Base-by-base conservation (phyloP, 148 eudicot genomes). In the Pharnaceum exiguum region DNA sequence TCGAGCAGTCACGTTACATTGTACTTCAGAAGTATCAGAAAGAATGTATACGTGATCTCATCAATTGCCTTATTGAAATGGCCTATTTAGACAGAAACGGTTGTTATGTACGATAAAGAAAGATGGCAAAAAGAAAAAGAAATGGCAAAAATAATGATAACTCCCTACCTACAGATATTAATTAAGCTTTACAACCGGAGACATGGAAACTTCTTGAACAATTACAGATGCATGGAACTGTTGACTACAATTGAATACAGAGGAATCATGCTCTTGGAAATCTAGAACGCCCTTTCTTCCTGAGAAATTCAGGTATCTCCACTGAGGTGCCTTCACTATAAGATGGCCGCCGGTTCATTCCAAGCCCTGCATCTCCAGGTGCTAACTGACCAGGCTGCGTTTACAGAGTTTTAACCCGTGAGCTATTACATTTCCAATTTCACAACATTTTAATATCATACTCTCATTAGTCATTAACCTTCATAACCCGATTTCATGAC, bases 221-320 rank as follows among this genome's bases (percentile, higher is more conserved):
- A 48, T 49, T 22, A 31, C 57, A 31, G 60, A 51, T 5, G 44
- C 46, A 60, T 24, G 19, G n/a, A 17, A 60, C 45, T 60, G 1
- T 11, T 13, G 19, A 1, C 51, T 17, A 15, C 31, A 51, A 24
- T 27, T 33, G 40, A 36, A 39, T 22, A 13, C 10, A 29, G 30
- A 26, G n/a, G 8, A 51, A 40, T 85, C 69, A 91, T 32, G 88
- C 89, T 75, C 96, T 63, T 7, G 96, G 95, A 67, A 73, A 93
- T 62, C 95, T 96, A 18, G 99, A 88, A 18, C 99, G 96, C 50
- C 99, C 96, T 73, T 88, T 93, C 83, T 85, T 93, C 80, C 80
- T 88, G 63, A 93, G 72, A 71, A 93, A 93, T 71, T 93, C 96
- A 1, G 99, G 99, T 69, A 93, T 93, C 75, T 93, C 96, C 52